These are phyloP conservation scores for Diutina ranongensis DNA, from an alignment of 1,139 yeast species.

Conservation along the genomic window DNA sequence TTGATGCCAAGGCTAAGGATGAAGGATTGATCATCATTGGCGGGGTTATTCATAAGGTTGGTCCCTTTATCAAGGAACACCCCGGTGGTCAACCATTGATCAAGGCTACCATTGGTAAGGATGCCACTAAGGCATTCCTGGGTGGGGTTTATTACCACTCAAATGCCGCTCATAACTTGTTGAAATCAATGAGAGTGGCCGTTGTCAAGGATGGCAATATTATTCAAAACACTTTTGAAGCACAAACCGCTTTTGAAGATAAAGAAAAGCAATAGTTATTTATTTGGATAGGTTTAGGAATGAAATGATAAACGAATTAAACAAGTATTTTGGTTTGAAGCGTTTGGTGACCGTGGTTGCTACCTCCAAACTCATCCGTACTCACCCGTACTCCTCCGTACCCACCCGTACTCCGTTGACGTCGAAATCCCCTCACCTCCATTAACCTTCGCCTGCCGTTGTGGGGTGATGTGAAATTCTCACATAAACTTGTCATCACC, in stretches of 20 bases:
- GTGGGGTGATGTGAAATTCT: no score
- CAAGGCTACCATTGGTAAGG: conserved; percentile 83
- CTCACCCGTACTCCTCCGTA: no score
- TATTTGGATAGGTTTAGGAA: background rate
- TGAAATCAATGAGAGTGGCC: conserved; percentile 94
- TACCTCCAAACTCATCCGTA: no score
- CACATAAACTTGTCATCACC: no score
- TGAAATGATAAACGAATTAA: background rate
- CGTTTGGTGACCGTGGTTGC: no score
- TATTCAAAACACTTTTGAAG: conserved; percentile 36
- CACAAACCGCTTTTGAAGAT: conserved; percentile 40
- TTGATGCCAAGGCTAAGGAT: conserved; percentile 50
- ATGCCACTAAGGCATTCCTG: conserved; percentile 93
- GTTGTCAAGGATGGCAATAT: conserved; percentile 64
- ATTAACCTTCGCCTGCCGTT: no score
- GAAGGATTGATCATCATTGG: conserved; percentile 66
- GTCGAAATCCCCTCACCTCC: no score
- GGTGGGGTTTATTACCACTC: conserved; percentile 98
- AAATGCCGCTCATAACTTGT: conserved; percentile 92
- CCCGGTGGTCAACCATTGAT: conserved; percentile 96
- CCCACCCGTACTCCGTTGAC: no score
- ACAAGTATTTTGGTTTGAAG: no score
- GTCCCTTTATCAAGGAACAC: conserved; percentile 77
- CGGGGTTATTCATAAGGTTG: conserved; percentile 91
- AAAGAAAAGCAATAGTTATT: conserved; percentile 19